Conservation (phyloP, 2,329 filamentous ascomycete genomes). For the Alternaria gansuensis region DNA sequence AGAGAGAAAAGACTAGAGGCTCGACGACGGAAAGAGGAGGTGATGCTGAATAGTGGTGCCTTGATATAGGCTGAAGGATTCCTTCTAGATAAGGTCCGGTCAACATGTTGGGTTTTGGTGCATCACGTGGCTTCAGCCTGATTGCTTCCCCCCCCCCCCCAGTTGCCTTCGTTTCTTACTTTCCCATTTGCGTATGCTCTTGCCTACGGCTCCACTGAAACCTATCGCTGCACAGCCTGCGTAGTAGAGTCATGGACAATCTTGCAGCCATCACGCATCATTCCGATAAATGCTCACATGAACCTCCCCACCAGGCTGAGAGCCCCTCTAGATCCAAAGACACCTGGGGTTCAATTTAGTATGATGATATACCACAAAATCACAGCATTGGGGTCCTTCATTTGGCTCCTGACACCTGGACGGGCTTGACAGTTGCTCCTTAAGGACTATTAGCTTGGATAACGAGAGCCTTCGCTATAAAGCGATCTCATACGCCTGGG, state of each 20-base stretch:
- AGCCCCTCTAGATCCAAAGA: background rate
- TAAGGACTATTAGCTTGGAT: background rate
- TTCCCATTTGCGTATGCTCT: background rate
- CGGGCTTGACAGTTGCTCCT: background rate
- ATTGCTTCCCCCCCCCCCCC: background rate
- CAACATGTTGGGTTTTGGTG: background rate
- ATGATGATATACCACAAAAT: background rate
- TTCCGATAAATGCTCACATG: background rate
- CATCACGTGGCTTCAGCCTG: background rate
- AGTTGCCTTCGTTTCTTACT: background rate
- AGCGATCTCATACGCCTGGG: conserved; percentile 28
- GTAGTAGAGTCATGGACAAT: background rate
- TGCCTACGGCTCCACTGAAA: background rate
- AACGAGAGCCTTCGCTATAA: conserved; percentile 10
- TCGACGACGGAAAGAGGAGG: conserved; percentile 54
- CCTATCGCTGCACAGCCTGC: background rate
- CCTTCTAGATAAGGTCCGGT: background rate
- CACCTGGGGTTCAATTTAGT: background rate
- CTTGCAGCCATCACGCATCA: background rate
- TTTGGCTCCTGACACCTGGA: background rate
- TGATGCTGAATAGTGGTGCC: conserved; percentile 55
- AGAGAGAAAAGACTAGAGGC: conserved; percentile 55
- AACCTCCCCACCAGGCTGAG: background rate
- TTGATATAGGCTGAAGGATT: conserved; percentile 39
- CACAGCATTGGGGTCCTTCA: background rate